phyloP scores from a whole-genome alignment of 495 filamentous ascomycete species.

The Talaromyces nanjingensis region DNA sequence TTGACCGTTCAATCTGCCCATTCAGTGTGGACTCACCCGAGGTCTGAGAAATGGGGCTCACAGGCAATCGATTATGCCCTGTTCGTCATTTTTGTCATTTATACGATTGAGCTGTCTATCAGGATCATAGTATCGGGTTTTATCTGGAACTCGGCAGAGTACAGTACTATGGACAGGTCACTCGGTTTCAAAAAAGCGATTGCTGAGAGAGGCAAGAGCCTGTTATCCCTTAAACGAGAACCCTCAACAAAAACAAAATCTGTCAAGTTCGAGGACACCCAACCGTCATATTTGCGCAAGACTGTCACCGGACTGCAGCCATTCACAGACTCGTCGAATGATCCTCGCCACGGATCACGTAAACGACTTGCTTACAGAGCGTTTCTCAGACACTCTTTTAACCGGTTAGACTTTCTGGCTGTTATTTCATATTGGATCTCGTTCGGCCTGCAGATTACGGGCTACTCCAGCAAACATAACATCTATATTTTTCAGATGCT shows the following conservation, averaged over 20 bases:
- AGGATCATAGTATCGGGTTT: conserved; percentile 88
- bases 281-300: conserved; percentile 63
- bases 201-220: conserved; percentile 60
- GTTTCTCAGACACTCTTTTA: conserved; percentile 91
- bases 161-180: conserved; percentile 69
- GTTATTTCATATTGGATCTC: conserved; percentile 95
- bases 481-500: conserved; percentile 94
- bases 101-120: conserved; percentile 77
- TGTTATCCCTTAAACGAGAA: conserved; percentile 76
- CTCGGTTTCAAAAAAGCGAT: conserved; percentile 68
- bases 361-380: conserved; percentile 81
- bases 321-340: conserved; percentile 44
- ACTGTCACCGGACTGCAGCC: conserved; percentile 75
- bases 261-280: conserved; percentile 31
- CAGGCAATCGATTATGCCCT: conserved; percentile 70
- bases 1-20: conserved; percentile 73
- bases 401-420: conserved; percentile 90
- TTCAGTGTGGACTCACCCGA: conserved; percentile 52
- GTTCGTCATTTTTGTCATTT: conserved; percentile 79
- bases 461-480: conserved; percentile 58
- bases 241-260: conserved; percentile 47
- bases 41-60: conserved; percentile 54
- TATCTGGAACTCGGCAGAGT: conserved; percentile 78
- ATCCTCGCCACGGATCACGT: conserved; percentile 74
- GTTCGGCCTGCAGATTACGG: conserved; percentile 61